Conservation (phyloP, 2,329 filamentous ascomycete genomes). For the Knufia petricola region DNA sequence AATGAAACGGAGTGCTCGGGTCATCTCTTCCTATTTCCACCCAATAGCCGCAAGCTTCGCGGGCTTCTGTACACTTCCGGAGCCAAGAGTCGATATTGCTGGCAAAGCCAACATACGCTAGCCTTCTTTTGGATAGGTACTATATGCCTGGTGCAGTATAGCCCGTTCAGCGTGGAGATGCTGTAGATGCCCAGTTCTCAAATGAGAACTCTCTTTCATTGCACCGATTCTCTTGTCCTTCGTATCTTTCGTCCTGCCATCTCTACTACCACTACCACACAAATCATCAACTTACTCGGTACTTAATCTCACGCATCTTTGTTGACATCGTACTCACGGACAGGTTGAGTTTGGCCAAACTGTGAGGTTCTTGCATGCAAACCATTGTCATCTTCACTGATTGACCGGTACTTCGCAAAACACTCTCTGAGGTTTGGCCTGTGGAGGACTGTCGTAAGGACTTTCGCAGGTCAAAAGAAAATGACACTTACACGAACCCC, state of each 20-base stretch:
- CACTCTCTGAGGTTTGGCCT: neutral
- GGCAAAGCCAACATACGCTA: too few relatives aligned
- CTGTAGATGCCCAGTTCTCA: neutral
- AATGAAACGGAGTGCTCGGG: neutral
- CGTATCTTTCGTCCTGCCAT: neutral
- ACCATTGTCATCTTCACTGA: constrained; percentile 3
- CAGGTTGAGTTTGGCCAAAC: neutral
- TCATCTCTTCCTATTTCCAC: neutral
- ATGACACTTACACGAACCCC: constrained; percentile 52
- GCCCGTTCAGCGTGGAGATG: neutral
- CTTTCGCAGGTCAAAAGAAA: constrained; percentile 38
- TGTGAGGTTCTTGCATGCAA: neutral
- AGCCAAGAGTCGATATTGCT: neutral
- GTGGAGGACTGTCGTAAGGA: constrained; percentile 39
- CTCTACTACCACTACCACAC: neutral
- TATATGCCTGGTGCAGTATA: neutral
- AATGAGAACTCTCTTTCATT: neutral
- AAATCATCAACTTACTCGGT: neutral
- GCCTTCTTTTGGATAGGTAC: neutral
- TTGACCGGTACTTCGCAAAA: neutral
- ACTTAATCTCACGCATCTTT: too few relatives aligned
- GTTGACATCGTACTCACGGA: neutral
- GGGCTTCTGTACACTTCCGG: neutral
- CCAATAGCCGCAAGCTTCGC: neutral
- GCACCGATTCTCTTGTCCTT: neutral